Percentiles rank a stretch among this genome's conserved stretches.
Evolutionary conservation across 2,329 filamentous ascomycete species (phyloP).

Genomic region (Chaetomiaceae sp.): DNA sequence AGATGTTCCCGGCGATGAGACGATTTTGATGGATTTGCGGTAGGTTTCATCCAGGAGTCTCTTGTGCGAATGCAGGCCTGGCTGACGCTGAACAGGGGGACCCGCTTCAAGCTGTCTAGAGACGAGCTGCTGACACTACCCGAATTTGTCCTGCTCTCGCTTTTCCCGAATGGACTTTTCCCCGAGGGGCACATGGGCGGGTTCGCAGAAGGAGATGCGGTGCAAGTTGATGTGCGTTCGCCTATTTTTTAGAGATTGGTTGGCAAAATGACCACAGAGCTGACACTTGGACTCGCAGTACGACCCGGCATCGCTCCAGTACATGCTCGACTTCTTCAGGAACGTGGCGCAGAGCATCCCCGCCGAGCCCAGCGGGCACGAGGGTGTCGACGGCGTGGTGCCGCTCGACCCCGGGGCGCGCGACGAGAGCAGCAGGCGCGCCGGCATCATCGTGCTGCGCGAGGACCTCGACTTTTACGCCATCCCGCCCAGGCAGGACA

Average conservation of each 20-base stretch:
- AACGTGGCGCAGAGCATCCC: slow-evolving; percentile 95
- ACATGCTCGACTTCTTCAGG: slow-evolving; percentile 99
- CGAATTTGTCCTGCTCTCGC: slow-evolving; percentile 94
- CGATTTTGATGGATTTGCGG: slow-evolving; percentile 91
- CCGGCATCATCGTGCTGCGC: slow-evolving; percentile 92
- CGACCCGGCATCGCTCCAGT: slow-evolving; percentile 91
- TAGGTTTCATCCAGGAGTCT: slow-evolving; percentile 42
- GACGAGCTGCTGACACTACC: slow-evolving; percentile 93
- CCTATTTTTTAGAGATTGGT: slow-evolving; percentile 32
- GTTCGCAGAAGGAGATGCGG: slow-evolving; percentile 87
- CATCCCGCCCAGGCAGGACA: slow-evolving; percentile 81
- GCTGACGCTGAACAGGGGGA: slow-evolving; percentile 59
- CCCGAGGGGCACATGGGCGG: slow-evolving; percentile 94
- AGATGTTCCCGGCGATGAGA: slow-evolving; percentile 87
- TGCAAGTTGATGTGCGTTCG: slow-evolving; percentile 80
- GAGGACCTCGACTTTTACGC: slow-evolving; percentile 98
- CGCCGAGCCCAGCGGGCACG: slow-evolving; percentile 59
- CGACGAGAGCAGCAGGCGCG: slow-evolving; percentile 81
- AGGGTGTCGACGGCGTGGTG: slow-evolving; percentile 55
- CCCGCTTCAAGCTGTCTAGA: slow-evolving; percentile 86
- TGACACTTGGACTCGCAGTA: slow-evolving; percentile 61
- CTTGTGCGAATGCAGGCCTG: neutral
- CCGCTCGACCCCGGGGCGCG: slow-evolving; percentile 66
- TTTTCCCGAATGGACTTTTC: slow-evolving; percentile 97
- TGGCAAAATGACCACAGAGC: slow-evolving; percentile 18